These are phyloP conservation scores for Pichia sp. DNA, from an alignment of 1,139 yeast species.

Conservation along the genomic window DNA sequence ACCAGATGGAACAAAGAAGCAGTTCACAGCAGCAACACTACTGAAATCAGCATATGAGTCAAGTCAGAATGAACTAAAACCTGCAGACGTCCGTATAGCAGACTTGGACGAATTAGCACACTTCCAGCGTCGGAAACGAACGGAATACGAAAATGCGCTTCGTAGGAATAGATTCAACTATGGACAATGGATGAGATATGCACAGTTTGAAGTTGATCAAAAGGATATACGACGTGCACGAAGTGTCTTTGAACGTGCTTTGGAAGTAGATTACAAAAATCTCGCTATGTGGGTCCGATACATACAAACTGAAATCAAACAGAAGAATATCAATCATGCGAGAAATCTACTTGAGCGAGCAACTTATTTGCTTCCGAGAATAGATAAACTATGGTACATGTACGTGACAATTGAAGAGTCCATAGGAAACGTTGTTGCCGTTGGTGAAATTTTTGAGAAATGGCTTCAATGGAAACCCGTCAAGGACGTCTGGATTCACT, in stretches of 20 bases:
- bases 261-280: constrained; percentile 65
- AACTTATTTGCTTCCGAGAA: constrained; percentile 63
- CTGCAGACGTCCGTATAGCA: constrained; percentile 50
- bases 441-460: constrained; percentile 60
- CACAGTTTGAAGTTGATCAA: constrained; percentile 78
- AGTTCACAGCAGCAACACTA: constrained; percentile 41
- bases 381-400: constrained; percentile 81
- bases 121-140: constrained; percentile 66
- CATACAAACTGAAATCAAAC: constrained; percentile 67
- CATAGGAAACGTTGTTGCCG: constrained; percentile 54
- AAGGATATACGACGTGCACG: constrained; percentile 71
- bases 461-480: constrained; percentile 80
- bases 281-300: constrained; percentile 86
- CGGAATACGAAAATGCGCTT: constrained; percentile 79
- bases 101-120: constrained; percentile 79
- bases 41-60: constrained; percentile 48
- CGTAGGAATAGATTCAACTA: constrained; percentile 73
- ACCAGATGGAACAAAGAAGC: constrained; percentile 3
- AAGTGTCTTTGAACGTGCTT: constrained; percentile 81
- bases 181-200: constrained; percentile 91
- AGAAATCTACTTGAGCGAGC: constrained; percentile 79
- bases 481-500: constrained; percentile 67
- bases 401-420: constrained; percentile 81
- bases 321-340: constrained; percentile 79
- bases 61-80: constrained; percentile 33